Percentiles rank a stretch among this genome's conserved stretches.
Evolutionary conservation across 73 alveolate genomes (phyloP).

Genomic region (Paramecium tetraurelia): DNA sequence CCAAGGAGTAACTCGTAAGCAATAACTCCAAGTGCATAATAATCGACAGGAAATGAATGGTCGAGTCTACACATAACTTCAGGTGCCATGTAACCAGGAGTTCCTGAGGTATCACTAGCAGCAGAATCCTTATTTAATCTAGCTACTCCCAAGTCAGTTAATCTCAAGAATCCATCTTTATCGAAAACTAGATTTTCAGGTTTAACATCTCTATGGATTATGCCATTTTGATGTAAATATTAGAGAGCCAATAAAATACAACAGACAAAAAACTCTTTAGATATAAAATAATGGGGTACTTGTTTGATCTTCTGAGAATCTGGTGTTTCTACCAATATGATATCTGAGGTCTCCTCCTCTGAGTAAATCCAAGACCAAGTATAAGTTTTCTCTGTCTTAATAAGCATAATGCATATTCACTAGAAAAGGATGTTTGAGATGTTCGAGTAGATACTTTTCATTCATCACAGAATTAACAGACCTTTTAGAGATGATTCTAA

Average conservation of each 20-base stretch:
- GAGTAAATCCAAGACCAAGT: slow-evolving; percentile 63
- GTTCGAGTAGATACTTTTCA: slow-evolving; percentile 67
- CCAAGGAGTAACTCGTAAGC: slow-evolving; percentile 75
- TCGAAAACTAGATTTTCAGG: slow-evolving; percentile 77
- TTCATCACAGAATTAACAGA: slow-evolving; percentile 64
- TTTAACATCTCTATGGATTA: slow-evolving; percentile 74
- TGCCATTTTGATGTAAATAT: slow-evolving; percentile 65
- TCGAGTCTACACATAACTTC: slow-evolving; percentile 68
- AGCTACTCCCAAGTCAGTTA: slow-evolving; percentile 82
- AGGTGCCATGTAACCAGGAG: slow-evolving; percentile 89
- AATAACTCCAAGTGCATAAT: slow-evolving; percentile 78
- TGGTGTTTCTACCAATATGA: slow-evolving; percentile 49
- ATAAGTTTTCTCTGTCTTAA: slow-evolving; percentile 67
- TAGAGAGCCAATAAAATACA: slow-evolving; percentile 68
- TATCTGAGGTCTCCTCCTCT: slow-evolving; percentile 77
- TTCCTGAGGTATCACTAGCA: slow-evolving; percentile 79
- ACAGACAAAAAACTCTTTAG: slow-evolving; percentile 63
- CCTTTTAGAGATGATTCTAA: slow-evolving; percentile 62
- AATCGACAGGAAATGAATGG: slow-evolving; percentile 66
- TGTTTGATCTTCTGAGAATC: slow-evolving; percentile 51
- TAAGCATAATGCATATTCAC: slow-evolving; percentile 76
- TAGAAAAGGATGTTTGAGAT: slow-evolving; percentile 70
- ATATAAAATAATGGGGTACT: background rate
- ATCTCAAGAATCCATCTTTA: slow-evolving; percentile 69
- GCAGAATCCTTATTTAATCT: slow-evolving; percentile 66